Evolutionary conservation across 2,329 filamentous ascomycete species (phyloP), one percentile per base, ranked within the genome.

Genomic region (Aspergillus candidus): DNA sequence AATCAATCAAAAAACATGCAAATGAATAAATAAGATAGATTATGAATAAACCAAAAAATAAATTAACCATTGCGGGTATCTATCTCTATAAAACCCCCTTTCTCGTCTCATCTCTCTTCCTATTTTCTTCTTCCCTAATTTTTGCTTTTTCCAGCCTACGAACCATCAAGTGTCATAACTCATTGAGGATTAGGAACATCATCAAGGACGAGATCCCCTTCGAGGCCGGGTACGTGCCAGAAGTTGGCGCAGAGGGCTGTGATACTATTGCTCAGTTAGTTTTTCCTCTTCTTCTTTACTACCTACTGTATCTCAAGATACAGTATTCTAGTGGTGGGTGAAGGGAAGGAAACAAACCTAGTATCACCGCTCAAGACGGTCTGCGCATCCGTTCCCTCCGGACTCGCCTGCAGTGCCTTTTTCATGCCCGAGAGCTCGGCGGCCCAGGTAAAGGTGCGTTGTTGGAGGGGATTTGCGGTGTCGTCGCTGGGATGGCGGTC

Each of bases 161-260:
- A 39, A 14, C 41, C 35, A 14, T 39, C 14, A 14, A 22, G 7
- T 44, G 29, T 30, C 27, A 27, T 17, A n/a, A 30, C 36, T 41
- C 30, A 32, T 7, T 27, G 34, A 36, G 44, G 35, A 27, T 43
- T 38, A 72, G 82, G 79, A 67, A 44, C 58, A 44, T 48, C 45
- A 40, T 58, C 54, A 32, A 93, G 67, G 68, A 83, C 77, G 64
- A 94, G 68, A 68, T 89, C 84, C 48, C 75, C 73, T 55, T 80
- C 77, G 51, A 80, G 71, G 46, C 79, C 74, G 38, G 78, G 71
- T n/a, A 74, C 78, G 64, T 91, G 86, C 77, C 84, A 87, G 67
- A 94, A 95, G 65, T 94, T 95, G 36, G 90, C 89, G 63, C 86
- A 84, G 56, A 96, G 69, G 11, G 90, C 86, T 11, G 90, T 94